Evolutionary conservation across 1,284 basidiomycete species (phyloP).

Genomic region (Rhizoctonia solani): DNA sequence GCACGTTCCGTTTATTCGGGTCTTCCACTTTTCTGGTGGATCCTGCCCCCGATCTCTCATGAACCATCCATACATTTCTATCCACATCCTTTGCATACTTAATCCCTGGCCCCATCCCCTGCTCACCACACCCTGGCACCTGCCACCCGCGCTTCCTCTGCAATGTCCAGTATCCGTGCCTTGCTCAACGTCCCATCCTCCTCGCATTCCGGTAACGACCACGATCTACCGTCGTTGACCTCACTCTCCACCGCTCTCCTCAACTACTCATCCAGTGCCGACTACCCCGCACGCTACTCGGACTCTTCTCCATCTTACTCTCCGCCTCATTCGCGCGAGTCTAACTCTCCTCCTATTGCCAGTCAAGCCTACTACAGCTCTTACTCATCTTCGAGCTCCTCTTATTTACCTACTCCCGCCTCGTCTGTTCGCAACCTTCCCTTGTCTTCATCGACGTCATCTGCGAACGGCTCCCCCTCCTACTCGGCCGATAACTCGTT

Average conservation of each 20-base stretch:
- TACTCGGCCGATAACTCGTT: conserved; percentile 18
- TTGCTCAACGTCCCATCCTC: conserved; percentile 34
- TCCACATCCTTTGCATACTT: conserved; percentile 10
- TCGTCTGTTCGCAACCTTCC: conserved; percentile 29
- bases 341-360: conserved; percentile 11
- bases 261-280: conserved; percentile 7
- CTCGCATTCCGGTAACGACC: conserved; percentile 31
- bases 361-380: not conserved
- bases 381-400: not conserved
- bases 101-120: conserved; percentile 31
- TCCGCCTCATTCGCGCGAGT: conserved; percentile 18
- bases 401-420: conserved; percentile 20
- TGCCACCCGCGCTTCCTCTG: no score
- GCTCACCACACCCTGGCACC: conserved; percentile 31
- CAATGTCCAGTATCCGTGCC: conserved; percentile 35
- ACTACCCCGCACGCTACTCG: conserved; percentile 6
- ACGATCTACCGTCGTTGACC: conserved; percentile 22
- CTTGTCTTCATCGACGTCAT: not conserved
- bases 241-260: conserved; percentile 26
- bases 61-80: conserved; percentile 23
- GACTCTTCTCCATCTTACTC: not conserved
- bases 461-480: conserved; percentile 2
- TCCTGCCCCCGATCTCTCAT: not conserved
- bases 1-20: not conserved
- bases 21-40: no score